A percentile compares a stretch with the other conserved stretches of the same genome.
Conservation (phyloP, 2,329 filamentous ascomycete genomes). For the Fusarium sp. region DNA sequence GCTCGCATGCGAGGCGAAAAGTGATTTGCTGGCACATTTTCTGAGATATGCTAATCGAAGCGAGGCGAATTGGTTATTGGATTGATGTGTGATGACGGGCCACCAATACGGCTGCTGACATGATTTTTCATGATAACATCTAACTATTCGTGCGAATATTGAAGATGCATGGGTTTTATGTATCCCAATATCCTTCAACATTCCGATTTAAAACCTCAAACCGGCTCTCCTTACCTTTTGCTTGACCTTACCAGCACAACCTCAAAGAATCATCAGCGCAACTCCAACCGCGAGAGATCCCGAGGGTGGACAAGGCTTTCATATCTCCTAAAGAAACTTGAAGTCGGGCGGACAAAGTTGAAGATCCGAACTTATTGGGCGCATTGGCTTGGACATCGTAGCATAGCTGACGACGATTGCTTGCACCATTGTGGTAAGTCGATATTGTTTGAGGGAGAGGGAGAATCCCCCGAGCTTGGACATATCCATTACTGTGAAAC, state of each 20-base stretch:
- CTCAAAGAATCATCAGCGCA: conserved; percentile 11
- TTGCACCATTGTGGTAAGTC: conserved; percentile 12
- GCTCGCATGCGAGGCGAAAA: conserved; percentile 65
- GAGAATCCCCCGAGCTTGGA: not conserved
- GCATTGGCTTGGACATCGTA: conserved; percentile 13
- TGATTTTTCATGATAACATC: not conserved
- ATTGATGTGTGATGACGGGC: not conserved
- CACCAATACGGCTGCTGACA: not conserved
- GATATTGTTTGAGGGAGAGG: conserved; percentile 17
- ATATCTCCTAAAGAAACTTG: conserved; percentile 13
- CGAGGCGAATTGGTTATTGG: not conserved
- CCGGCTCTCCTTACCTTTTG: conserved; percentile 14
- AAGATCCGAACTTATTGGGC: conserved; percentile 9
- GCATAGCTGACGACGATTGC: conserved; percentile 28
- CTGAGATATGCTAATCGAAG: not conserved
- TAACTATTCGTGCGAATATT: not conserved
- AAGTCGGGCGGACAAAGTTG: conserved; percentile 20
- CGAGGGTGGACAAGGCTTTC: conserved; percentile 39
- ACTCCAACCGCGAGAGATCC: conserved; percentile 35
- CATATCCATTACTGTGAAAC: conserved; percentile 30
- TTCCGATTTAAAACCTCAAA: conserved; percentile 1
- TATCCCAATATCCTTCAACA: conserved; percentile 9
- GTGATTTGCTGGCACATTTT: conserved; percentile 63
- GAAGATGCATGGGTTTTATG: conserved; percentile 26
- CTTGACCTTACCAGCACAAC: not conserved